Evolutionary conservation across 345 rosid genomes (phyloP), one percentile per base, ranked within the genome.

Genomic region (Laguncularia racemosa): DNA sequence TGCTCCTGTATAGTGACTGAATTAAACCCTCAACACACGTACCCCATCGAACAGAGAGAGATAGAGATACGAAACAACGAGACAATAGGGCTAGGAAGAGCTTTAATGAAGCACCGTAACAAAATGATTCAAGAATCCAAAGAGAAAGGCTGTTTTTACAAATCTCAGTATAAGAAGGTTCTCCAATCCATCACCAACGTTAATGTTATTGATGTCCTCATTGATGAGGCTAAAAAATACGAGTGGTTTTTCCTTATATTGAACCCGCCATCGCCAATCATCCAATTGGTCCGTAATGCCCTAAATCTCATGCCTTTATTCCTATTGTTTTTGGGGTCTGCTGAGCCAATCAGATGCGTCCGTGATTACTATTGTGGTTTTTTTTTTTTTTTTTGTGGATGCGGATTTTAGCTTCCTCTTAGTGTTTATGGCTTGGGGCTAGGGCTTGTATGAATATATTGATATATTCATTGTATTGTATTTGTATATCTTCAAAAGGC

Each of bases 61-160:
- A 86, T 82, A 93, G 95, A n/a, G n/a, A n/a, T n/a, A n/a, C n/a
- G 89, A 67, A 86, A 89, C 85, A 86, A 70, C 60, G 88, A 83
- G 72, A 89, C 89, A 76, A 70, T 86, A 12, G 75, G 78, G 56
- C 76, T 92, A 0, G 98, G 97, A 1, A 76, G 98, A 59, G 71
- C 95, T 1, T 63, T 84, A 55, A 95, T 89, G 80, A 92, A 83
- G 82, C 97, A 89, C 69, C 96, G 86, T 57, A 92, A 84, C 72
- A 85, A 87, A 48, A 82, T 82, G 96, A 76, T 89, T 48, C 85
- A 77, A 23, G 79, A 86, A 68, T 65, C 95, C 44, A 92, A 86
- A 67, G 97, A 86, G 56, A 92, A 89, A 59, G 97, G 95, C 16
- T 68, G 59, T 8, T 66, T 56, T 50, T 88, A 86, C 78, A 58